phyloP scores from a whole-genome alignment of 2,329 filamentous ascomycete species.

The Xylariaceae sp. region DNA sequence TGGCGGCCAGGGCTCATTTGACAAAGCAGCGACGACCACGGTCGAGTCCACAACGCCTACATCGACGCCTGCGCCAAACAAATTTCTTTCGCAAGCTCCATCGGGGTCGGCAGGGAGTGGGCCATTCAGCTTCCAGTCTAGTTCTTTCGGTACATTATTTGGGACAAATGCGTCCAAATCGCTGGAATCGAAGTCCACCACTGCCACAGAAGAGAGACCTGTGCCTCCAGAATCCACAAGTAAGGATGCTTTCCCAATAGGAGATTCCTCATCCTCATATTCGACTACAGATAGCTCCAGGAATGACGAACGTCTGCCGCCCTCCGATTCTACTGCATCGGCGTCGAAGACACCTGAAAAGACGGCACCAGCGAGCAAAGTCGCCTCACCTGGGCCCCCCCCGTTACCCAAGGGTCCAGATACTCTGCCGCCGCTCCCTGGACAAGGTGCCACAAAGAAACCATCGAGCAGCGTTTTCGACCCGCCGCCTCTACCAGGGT shows the following conservation, averaged over 20 bases:
- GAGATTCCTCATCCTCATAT: constrained; percentile 49
- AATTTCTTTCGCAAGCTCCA: constrained; percentile 37
- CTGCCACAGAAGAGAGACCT: constrained; percentile 38
- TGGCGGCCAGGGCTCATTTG: constrained; percentile 18
- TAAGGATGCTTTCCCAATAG: constrained; percentile 44
- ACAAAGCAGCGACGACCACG: constrained; percentile 15
- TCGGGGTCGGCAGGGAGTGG: constrained; percentile 29
- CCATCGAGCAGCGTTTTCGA: constrained; percentile 29
- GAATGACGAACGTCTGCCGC: constrained; percentile 27
- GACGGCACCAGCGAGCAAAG: constrained; percentile 14
- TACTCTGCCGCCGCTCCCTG: constrained; percentile 24
- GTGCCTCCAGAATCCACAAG: constrained; percentile 52
- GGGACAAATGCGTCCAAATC: constrained; percentile 19
- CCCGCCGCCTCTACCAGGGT: constrained; percentile 34
- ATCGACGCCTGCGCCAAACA: constrained; percentile 45
- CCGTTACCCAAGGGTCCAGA: constrained; percentile 33
- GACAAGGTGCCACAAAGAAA: constrained; percentile 29
- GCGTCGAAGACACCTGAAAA: constrained; percentile 19
- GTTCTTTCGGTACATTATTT: constrained; percentile 20
- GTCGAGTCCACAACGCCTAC: constrained; percentile 44
- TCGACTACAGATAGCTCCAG: constrained; percentile 31
- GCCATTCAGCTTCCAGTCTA: constrained; percentile 33
- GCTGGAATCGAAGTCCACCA: constrained; percentile 22
- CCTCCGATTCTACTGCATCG: constrained; percentile 31
- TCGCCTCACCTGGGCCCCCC: constrained; percentile 30